Conservation (phyloP, 345 rosid genomes). For the Hibiscus trionum region DNA sequence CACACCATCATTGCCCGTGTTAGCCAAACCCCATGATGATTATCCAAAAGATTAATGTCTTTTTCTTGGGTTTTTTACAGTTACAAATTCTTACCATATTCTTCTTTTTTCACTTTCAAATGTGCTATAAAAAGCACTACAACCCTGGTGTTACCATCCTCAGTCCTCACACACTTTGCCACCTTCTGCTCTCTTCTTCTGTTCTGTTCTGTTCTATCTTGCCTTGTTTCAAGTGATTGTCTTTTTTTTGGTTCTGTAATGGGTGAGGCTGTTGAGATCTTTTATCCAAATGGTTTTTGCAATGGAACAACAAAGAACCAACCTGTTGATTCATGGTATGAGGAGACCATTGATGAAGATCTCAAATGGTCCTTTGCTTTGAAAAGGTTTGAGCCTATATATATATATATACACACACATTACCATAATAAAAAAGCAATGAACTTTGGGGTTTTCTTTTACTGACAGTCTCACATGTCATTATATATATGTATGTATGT, state of each 20-base stretch:
- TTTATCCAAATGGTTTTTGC: conserved; percentile 44
- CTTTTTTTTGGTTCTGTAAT: conserved; percentile 15
- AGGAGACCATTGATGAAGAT: conserved; percentile 76
- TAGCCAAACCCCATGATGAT: neutral
- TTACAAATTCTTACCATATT: neutral
- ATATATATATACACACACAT: neutral
- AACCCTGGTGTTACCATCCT: neutral
- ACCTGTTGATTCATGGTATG: conserved; percentile 49
- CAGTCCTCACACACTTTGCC: neutral
- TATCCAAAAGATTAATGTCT: neutral
- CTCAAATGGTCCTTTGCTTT: conserved; percentile 93
- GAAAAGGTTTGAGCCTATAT: conserved; percentile 43
- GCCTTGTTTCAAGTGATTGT: neutral
- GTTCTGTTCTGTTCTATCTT: neutral
- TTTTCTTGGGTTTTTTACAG: neutral
- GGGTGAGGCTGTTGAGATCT: conserved; percentile 72
- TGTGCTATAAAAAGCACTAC: neutral
- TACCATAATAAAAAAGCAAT: neutral
- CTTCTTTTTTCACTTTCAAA: neutral
- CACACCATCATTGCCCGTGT: conserved; percentile 17
- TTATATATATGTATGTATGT: too few species aligned
- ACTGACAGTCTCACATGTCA: neutral
- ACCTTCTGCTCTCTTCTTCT: neutral
- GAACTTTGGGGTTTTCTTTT: neutral
- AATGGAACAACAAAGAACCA: conserved; percentile 24